Conservation (phyloP, 2,329 filamentous ascomycete species). For the Claviceps purpurea region DNA sequence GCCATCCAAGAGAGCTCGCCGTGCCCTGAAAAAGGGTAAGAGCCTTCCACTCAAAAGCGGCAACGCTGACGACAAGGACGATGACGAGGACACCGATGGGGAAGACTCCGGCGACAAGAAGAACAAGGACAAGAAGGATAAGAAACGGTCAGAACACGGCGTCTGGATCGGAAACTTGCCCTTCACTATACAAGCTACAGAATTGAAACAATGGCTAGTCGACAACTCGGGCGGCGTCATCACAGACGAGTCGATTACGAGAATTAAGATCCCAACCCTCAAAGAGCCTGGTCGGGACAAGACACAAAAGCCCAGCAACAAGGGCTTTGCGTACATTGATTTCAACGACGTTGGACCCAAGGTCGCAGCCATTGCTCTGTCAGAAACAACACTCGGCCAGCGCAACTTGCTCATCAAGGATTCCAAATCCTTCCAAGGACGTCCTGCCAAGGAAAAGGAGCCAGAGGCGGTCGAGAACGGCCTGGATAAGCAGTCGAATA, state of each 20-base stretch:
- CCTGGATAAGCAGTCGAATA: conserved; percentile 19
- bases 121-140: conserved; percentile 28
- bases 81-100: conserved; percentile 20
- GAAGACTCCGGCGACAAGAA: conserved; percentile 20
- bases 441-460: conserved; percentile 53
- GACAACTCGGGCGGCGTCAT: conserved; percentile 55
- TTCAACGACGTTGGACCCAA: conserved; percentile 60
- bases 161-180: conserved; percentile 94
- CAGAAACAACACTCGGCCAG: conserved; percentile 66
- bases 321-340: conserved; percentile 93
- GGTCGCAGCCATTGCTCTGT: conserved; percentile 67
- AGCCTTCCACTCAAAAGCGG: conserved; percentile 30
- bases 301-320: conserved; percentile 43
- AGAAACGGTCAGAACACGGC: conserved; percentile 62
- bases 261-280: conserved; percentile 63
- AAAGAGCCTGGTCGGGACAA: conserved; percentile 32
- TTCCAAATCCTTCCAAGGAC: conserved; percentile 77
- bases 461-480: conserved; percentile 14
- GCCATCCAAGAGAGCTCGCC: conserved; percentile 84
- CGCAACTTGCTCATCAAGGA: conserved; percentile 88
- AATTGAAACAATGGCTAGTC: conserved; percentile 69
- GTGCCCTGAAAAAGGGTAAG: conserved; percentile 78
- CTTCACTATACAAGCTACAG: conserved; percentile 63
- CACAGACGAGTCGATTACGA: conserved; percentile 59
- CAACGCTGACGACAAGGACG: conserved; percentile 18